Percentiles rank a stretch among this genome's conserved stretches.
Evolutionary conservation across 1,139 yeast genomes (phyloP).

Genomic region (Debaryomyces singareniensis): DNA sequence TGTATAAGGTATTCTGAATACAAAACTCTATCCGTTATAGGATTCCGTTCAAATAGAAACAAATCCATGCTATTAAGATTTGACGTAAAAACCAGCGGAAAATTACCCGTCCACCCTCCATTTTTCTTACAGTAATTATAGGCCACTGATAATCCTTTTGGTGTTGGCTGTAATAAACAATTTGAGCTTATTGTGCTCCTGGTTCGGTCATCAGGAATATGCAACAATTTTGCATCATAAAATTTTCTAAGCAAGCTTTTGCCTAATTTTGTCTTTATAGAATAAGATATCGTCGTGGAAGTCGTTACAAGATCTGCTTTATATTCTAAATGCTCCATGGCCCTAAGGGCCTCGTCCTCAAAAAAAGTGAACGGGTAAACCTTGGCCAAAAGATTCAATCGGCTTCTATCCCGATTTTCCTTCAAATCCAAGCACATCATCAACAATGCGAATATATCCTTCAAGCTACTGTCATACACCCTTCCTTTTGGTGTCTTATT

Average conservation of each 20-base stretch:
- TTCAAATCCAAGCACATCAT: slow-evolving; percentile 42
- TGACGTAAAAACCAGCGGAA: slow-evolving; percentile 46
- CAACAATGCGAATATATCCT: slow-evolving; percentile 49
- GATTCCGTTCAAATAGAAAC: slow-evolving; percentile 62
- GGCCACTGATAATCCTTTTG: slow-evolving; percentile 78
- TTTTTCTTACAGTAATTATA: slow-evolving; percentile 51
- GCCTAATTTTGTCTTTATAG: slow-evolving; percentile 50
- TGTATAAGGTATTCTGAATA: slow-evolving; percentile 62
- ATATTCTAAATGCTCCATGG: slow-evolving; percentile 46
- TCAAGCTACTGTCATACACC: slow-evolving; percentile 49
- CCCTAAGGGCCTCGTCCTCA: slow-evolving; percentile 42
- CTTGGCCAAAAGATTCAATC: slow-evolving; percentile 12
- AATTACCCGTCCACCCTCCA: slow-evolving; percentile 38
- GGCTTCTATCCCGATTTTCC: slow-evolving; percentile 11
- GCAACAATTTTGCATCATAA: slow-evolving; percentile 63
- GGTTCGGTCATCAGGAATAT: slow-evolving; percentile 73
- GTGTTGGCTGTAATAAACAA: slow-evolving; percentile 70
- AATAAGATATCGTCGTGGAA: slow-evolving; percentile 54
- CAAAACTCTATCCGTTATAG: slow-evolving; percentile 52
- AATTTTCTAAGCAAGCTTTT: slow-evolving; percentile 45
- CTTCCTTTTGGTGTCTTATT: slow-evolving; percentile 47
- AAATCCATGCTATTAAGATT: slow-evolving; percentile 67
- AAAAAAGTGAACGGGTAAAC: slow-evolving; percentile 49
- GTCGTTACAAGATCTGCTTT: slow-evolving; percentile 44
- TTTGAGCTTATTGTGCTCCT: slow-evolving; percentile 36